Evolutionary conservation across 495 filamentous ascomycete genomes (phyloP).

Genomic region (Neurospora sp.): DNA sequence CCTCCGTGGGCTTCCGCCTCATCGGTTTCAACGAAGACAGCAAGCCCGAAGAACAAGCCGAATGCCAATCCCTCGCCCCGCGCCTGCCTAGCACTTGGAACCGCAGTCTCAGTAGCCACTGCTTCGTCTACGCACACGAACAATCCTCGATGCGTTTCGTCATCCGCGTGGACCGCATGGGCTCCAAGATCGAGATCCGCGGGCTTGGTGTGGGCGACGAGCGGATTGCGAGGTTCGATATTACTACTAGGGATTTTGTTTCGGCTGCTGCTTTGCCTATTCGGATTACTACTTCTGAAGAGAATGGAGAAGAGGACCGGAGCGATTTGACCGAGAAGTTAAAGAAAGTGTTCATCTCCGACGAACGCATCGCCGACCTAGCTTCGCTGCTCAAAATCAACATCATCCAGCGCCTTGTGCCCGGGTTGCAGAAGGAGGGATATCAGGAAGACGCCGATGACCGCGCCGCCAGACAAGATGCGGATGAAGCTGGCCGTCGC

Average conservation of each 20-base stretch:
- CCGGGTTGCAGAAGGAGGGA: conserved; percentile 62
- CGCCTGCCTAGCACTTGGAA: conserved; percentile 78
- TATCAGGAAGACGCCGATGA: conserved; percentile 50
- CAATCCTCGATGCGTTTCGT: conserved; percentile 83
- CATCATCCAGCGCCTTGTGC: conserved; percentile 72
- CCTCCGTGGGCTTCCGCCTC: conserved; percentile 69
- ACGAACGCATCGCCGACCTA: conserved; percentile 54
- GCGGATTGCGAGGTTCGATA: conserved; percentile 65
- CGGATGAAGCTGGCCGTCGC: conserved; percentile 20
- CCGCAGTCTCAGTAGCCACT: conserved; percentile 29
- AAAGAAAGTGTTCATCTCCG: conserved; percentile 63
- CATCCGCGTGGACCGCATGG: conserved; percentile 71
- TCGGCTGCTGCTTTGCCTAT: conserved; percentile 39
- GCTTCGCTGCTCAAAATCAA: conserved; percentile 58
- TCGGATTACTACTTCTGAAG: conserved; percentile 27
- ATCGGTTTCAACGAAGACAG: conserved; percentile 70
- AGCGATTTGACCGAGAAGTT: conserved; percentile 35
- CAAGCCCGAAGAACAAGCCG: conserved; percentile 24
- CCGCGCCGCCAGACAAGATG: conserved; percentile 20
- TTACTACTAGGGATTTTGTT: conserved; percentile 67
- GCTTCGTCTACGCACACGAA: conserved; percentile 82
- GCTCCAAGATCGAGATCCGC: conserved; percentile 71
- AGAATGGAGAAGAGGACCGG: conserved; percentile 32
- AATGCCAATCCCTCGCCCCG: conserved; percentile 34
- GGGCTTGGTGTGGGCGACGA: conserved; percentile 73